phyloP scores from a whole-genome alignment of 108 stramenopile species.

The Hondaea fermentalgiana region DNA sequence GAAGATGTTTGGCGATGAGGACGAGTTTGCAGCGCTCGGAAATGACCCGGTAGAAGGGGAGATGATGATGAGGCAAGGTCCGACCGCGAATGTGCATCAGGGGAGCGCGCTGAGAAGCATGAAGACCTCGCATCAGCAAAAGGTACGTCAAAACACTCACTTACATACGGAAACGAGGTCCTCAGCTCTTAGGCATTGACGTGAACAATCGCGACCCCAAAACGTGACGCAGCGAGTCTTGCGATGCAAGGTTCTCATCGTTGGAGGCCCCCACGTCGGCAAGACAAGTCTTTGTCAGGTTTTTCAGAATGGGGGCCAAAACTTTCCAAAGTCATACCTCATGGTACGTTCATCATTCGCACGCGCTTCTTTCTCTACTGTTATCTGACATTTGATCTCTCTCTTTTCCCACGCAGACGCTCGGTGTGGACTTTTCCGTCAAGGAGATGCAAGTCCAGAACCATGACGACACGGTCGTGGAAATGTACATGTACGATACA shows the following conservation, averaged over 20 bases:
- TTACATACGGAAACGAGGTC: too few relatives aligned
- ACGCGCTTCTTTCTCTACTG: too few relatives aligned
- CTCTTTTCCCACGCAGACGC: not conserved
- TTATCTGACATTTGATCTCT: too few relatives aligned
- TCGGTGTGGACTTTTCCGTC: constrained; percentile 4
- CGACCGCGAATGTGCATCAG: not conserved
- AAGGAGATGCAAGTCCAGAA: not conserved
- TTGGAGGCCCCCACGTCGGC: not conserved
- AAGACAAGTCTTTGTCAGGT: not conserved
- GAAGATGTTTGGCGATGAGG: not conserved
- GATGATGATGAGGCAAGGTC: not conserved
- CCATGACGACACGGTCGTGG: not conserved
- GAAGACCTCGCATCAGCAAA: not conserved
- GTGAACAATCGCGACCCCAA: not conserved
- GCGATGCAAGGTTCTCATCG: not conserved
- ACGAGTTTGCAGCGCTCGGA: not conserved
- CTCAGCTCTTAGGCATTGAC: too few relatives aligned
- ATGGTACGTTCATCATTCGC: not conserved
- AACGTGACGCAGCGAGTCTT: not conserved
- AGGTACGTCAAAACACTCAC: not conserved
- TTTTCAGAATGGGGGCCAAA: not conserved
- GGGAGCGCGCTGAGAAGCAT: not conserved
- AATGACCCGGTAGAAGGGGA: not conserved
- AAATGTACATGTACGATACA: constrained; percentile 10
- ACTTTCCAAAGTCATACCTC: not conserved